Conservation (phyloP, 306 rosid genomes). For the Vachellia collinsii region DNA sequence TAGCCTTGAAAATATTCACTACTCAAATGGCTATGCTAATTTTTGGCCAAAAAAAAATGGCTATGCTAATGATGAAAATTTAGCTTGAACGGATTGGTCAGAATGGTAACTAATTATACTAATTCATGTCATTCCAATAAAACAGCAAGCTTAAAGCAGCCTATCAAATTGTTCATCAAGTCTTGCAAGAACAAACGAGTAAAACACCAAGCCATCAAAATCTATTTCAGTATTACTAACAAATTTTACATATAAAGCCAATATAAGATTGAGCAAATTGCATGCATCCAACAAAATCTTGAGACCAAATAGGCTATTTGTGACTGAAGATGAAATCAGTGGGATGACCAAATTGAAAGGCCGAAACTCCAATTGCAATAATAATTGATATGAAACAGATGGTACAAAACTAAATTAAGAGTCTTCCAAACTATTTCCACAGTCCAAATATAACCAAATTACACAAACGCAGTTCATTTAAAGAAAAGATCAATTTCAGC, state of each 20-base stretch:
- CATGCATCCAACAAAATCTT: background rate
- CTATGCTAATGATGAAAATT: constrained; percentile 3
- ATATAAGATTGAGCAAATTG: background rate
- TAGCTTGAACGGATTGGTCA: background rate
- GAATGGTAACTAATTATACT: background rate
- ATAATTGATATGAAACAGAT: background rate
- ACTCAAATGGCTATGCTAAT: background rate
- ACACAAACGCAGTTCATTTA: background rate
- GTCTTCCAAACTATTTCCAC: background rate
- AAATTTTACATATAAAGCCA: constrained; percentile 1
- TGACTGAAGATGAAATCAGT: background rate
- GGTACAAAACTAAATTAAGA: background rate
- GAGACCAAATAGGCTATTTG: background rate
- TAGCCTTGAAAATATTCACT: background rate
- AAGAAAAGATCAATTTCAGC: constrained; percentile 2
- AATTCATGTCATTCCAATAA: background rate
- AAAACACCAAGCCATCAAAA: background rate
- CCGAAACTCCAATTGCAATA: constrained; percentile 10
- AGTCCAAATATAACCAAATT: background rate
- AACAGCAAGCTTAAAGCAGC: background rate
- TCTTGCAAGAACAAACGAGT: constrained; percentile 15
- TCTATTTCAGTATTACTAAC: background rate
- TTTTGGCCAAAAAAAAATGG: too few species aligned
- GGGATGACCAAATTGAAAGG: background rate
- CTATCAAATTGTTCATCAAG: background rate